Evolutionary conservation across 129 eudicot genomes (phyloP).

Genomic region (Pittosporum tobira): DNA sequence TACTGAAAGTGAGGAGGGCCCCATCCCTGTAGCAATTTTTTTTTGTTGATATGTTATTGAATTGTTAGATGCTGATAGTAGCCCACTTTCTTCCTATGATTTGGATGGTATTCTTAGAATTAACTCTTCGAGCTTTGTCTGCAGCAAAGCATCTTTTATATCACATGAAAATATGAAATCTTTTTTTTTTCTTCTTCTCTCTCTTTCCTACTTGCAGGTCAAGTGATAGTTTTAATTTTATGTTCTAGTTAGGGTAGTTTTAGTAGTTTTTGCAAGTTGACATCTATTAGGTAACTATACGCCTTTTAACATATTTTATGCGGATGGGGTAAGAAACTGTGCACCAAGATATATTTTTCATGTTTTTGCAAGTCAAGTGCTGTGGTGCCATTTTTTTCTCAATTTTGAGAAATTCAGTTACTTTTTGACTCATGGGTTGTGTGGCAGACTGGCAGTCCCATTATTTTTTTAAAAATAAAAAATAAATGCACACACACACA

Average conservation of each 20-base stretch:
- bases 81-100: no score
- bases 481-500: no score
- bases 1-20: no score
- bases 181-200: background rate
- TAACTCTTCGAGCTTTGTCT: no score
- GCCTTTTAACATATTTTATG: background rate
- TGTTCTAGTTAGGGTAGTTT: background rate
- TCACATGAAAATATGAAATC: background rate
- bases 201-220: background rate
- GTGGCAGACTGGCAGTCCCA: no score
- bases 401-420: background rate
- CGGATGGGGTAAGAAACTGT: no score
- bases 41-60: no score
- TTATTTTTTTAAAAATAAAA: no score
- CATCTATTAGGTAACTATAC: background rate
- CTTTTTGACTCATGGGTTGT: background rate
- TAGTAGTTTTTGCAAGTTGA: background rate
- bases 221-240: background rate
- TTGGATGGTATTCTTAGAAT: no score
- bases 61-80: no score
- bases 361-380: background rate
- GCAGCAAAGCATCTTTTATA: background rate
- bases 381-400: background rate
- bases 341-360: background rate
- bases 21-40: no score